Evolutionary conservation across 257 asterid genomes (phyloP).

Genomic region (Solanum raphanifolium): DNA sequence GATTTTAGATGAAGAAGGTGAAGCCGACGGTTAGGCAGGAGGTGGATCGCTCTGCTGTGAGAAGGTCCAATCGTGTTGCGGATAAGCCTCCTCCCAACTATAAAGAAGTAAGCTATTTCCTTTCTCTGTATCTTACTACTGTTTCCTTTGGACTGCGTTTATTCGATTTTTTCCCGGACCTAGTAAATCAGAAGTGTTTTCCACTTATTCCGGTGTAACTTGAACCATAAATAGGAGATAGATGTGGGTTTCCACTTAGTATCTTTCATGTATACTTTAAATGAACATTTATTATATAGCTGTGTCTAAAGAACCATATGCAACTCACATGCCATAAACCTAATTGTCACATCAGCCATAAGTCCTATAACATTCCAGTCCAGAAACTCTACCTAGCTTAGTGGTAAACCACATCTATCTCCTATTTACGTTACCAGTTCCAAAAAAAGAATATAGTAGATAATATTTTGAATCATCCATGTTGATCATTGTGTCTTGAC

Average conservation of each 20-base stretch:
- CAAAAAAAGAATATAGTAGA: neutral
- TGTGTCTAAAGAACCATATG: too few species aligned
- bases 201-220: neutral
- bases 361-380: too few species aligned
- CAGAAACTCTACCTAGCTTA: too few species aligned
- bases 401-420: too few species aligned
- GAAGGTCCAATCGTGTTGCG: conserved; percentile 57
- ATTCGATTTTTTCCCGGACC: neutral
- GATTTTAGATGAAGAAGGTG: conserved; percentile 56
- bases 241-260: too few species aligned
- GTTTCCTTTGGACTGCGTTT: neutral
- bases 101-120: conserved; percentile 35
- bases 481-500: neutral
- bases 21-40: conserved; percentile 37
- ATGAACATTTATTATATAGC: too few species aligned
- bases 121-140: neutral
- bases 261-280: too few species aligned
- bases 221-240: too few species aligned
- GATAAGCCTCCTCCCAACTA: conserved; percentile 50
- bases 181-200: neutral
- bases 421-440: too few species aligned
- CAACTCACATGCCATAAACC: too few species aligned
- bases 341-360: too few species aligned
- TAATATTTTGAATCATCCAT: neutral
- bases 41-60: conserved; percentile 25